These are phyloP conservation scores for Haplosporangium sp. DNA, from an alignment of 371 early-diverging fungal genomes.

Conservation along the genomic window DNA sequence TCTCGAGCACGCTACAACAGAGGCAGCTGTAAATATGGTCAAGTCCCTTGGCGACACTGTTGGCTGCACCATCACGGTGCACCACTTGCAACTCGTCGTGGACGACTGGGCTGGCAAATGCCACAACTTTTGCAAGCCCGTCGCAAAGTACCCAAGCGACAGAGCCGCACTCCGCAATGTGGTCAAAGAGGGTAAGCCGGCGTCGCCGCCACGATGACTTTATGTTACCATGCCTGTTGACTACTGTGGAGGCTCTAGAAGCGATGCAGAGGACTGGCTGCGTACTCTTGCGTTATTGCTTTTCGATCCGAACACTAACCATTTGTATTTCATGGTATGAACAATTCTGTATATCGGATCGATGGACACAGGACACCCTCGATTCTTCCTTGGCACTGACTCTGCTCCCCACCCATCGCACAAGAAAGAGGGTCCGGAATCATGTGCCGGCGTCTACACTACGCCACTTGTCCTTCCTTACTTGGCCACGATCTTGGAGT, in stretches of 20 bases:
- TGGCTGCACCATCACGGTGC: conserved; percentile 94
- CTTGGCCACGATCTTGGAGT: conserved; percentile 89
- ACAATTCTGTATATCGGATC: not conserved
- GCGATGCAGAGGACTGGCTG: not conserved
- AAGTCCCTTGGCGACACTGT: conserved; percentile 92
- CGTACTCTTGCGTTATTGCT: not conserved
- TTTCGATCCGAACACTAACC: not conserved
- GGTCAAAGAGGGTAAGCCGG: conserved; percentile 71
- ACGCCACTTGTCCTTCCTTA: conserved; percentile 87
- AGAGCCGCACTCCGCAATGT: conserved; percentile 90
- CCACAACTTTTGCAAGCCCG: conserved; percentile 98
- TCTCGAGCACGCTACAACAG: conserved; percentile 96
- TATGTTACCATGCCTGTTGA: not conserved
- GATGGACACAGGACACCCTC: conserved; percentile 77
- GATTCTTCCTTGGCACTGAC: conserved; percentile 96
- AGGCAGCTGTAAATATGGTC: conserved; percentile 92
- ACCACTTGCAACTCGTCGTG: conserved; percentile 90
- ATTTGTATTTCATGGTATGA: not conserved
- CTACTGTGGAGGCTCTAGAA: not conserved
- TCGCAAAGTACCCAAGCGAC: conserved; percentile 96
- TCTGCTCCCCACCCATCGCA: conserved; percentile 95
- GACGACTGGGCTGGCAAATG: conserved; percentile 98
- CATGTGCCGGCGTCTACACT: conserved; percentile 95
- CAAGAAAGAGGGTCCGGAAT: conserved; percentile 85
- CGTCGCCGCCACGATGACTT: not conserved